phyloP scores from a whole-genome alignment of 805 yeast genomes.

The Kluyveromyces dobzhanskii region DNA sequence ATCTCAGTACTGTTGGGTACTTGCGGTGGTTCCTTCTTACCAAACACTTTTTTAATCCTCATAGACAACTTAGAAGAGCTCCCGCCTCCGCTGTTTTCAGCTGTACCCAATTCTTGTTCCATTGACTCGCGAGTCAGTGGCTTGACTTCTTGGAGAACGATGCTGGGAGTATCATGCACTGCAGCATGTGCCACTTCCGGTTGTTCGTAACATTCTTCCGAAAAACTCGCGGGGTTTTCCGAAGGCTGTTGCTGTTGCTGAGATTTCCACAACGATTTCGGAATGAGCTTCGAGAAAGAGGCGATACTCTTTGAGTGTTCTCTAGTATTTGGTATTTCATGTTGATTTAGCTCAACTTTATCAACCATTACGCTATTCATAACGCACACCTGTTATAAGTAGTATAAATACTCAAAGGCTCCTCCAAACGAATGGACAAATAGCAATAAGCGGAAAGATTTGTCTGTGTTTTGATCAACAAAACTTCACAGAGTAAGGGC shows the following conservation, averaged over 20 bases:
- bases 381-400: too few relatives aligned
- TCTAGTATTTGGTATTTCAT: background rate
- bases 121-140: background rate
- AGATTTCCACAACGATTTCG: slow-evolving; percentile 2
- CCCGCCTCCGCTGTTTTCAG: background rate
- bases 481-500: too few relatives aligned
- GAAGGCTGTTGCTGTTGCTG: background rate
- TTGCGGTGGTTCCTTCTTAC: background rate
- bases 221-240: background rate
- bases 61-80: slow-evolving; percentile 2
- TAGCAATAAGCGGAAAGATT: too few relatives aligned
- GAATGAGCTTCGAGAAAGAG: slow-evolving; percentile 3
- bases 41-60: slow-evolving; percentile 3
- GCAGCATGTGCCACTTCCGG: background rate
- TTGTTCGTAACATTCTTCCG: background rate
- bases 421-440: too few relatives aligned
- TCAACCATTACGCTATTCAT: background rate
- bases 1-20: background rate
- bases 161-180: background rate
- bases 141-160: background rate
- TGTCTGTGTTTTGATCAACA: too few relatives aligned
- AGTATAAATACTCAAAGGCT: too few relatives aligned
- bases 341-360: background rate
- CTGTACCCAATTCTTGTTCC: background rate
- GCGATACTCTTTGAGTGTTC: background rate